These are phyloP conservation scores for Alternaria sp. DNA, from an alignment of 2,329 filamentous ascomycete genomes.

Conservation along the genomic window DNA sequence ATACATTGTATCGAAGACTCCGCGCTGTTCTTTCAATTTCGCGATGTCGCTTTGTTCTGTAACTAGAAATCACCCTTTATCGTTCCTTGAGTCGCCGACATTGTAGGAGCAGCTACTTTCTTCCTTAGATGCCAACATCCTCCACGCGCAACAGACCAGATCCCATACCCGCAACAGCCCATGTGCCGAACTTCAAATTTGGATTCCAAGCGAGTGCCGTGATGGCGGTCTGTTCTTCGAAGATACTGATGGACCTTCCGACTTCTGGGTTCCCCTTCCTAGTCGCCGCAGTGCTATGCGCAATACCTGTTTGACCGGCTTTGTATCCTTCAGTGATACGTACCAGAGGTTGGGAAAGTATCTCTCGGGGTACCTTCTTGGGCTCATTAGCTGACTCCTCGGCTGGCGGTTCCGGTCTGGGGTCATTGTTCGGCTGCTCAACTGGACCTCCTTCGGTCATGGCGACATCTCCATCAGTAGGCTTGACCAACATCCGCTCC, in stretches of 20 bases:
- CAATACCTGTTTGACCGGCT: conserved; percentile 39
- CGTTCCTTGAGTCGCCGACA: background rate
- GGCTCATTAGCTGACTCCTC: background rate
- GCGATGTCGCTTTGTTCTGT: background rate
- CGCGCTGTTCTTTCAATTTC: background rate
- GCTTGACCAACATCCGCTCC: conserved; percentile 18
- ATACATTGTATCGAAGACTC: background rate
- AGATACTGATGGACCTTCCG: conserved; percentile 53
- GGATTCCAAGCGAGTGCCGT: conserved; percentile 61
- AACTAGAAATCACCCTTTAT: background rate
- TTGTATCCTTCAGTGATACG: conserved; percentile 57
- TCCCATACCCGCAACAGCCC: conserved; percentile 61
- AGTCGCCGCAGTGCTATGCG: conserved; percentile 30
- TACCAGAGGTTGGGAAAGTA: conserved; percentile 37
- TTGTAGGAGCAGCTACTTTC: background rate
- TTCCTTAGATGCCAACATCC: conserved; percentile 51
- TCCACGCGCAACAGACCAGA: conserved; percentile 60
- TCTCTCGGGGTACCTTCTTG: conserved; percentile 17
- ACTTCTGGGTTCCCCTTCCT: conserved; percentile 33
- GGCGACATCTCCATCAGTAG: conserved; percentile 3
- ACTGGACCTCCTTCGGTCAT: conserved; percentile 14
- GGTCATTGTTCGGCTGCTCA: background rate
- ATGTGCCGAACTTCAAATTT: conserved; percentile 59
- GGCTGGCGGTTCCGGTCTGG: background rate
- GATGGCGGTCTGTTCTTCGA: conserved; percentile 56